phyloP scores from a whole-genome alignment of 305 asterid genomes.

The Fraxinus floribunda region DNA sequence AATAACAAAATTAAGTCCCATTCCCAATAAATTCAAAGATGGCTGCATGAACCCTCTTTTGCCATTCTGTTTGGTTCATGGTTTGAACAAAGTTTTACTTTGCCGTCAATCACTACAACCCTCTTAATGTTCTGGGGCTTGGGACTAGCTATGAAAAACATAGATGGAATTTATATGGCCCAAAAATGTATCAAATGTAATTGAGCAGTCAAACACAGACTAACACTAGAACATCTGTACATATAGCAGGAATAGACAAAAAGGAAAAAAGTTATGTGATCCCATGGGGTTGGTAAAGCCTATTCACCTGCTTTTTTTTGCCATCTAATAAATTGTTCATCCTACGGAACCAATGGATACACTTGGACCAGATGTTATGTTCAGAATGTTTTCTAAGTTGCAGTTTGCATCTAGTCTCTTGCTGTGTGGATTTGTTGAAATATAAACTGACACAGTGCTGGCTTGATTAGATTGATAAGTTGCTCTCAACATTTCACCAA shows the following conservation, averaged over 20 bases:
- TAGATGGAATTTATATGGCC: neutral
- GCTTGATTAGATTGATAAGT: slow-evolving; percentile 69
- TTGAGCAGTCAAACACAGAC: neutral
- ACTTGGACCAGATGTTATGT: neutral
- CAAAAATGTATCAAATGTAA: neutral
- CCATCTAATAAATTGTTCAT: neutral
- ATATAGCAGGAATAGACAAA: neutral
- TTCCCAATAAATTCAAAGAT: neutral
- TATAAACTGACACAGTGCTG: slow-evolving; percentile 22
- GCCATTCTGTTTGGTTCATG: neutral
- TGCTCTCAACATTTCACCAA: slow-evolving; percentile 66
- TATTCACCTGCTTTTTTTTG: slow-evolving; percentile 16
- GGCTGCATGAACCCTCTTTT: neutral
- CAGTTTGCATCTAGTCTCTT: slow-evolving; percentile 2
- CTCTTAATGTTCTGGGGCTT: neutral
- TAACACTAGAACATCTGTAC: neutral
- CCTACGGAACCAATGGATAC: neutral
- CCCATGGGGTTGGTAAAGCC: neutral
- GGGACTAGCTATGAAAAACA: neutral
- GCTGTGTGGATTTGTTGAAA: slow-evolving; percentile 8
- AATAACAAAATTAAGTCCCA: neutral
- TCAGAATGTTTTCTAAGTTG: neutral
- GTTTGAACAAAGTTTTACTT: neutral
- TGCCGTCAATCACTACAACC: neutral
- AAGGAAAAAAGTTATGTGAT: neutral